Base-by-base conservation (phyloP, 1,284 basidiomycete species). In the Caloboletus inedulis region DNA sequence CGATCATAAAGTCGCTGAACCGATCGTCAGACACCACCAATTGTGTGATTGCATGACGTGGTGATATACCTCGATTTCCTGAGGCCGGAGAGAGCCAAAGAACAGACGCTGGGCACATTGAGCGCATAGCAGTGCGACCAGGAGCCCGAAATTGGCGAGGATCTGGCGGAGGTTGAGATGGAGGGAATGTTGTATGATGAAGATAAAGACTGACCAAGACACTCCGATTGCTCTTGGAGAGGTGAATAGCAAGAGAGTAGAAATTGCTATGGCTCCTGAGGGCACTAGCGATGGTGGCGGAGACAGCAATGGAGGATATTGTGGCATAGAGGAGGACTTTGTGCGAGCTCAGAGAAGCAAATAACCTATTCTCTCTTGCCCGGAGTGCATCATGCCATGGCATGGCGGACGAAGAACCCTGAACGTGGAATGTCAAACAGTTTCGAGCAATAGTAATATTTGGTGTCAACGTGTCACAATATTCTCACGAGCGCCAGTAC, bases 191-290 rank as follows among this genome's bases (percentile, higher is more conserved):
- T 42, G 37, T 30, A 33, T 6, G 31, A 1, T 31, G 36, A 37
- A 39, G 34, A 18, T 36, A 29, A 45, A 23, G 21, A 73, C 85
- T 59, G 59, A 96, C 94, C 74, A 98, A 76, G 49, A 95, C 82
- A 61, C 90, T 91, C 27, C 91, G 85, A 63, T 89, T 94, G 67
- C 92, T 96, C 69, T 89, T 89, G 5, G 92, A 91, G n/a, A 99
- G 79, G 64, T 89, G 90, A 3, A 98, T 92, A 12, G 91, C 83
- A 5, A 97, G 89, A 13, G 94, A 88, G 66, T 96, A 99, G 75
- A 97, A 98, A 75, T 97, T 98, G 64, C 87, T 87, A 60, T 97
- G 82, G 52, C 82, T 87, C 62, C 84, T 79, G 60, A 95, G 80
- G 5, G 94, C 94, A 68, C 88, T 89, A 47, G 80, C 74, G 52